Conservation (phyloP, 2,329 filamentous ascomycete species). For the Tothia fuscella region DNA sequence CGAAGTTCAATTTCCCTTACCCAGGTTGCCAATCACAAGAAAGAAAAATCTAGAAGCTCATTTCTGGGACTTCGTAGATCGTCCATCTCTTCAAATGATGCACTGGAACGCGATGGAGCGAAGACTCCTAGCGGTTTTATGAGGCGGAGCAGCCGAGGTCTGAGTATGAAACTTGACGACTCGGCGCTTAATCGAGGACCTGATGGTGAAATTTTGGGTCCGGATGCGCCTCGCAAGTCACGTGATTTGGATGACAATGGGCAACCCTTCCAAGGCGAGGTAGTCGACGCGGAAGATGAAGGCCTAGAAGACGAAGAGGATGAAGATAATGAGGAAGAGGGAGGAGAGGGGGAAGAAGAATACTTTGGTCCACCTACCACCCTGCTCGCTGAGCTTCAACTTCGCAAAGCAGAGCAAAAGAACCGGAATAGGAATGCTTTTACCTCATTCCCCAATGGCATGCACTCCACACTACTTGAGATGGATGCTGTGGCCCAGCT, state of each 20-base stretch:
- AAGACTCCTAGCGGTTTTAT: slow-evolving; percentile 28
- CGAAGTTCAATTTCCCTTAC: neutral
- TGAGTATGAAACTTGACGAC: slow-evolving; percentile 17
- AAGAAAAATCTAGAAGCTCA: slow-evolving; percentile 8
- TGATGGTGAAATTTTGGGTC: slow-evolving; percentile 5
- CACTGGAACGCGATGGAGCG: slow-evolving; percentile 20
- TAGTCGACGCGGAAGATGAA: slow-evolving; percentile 18
- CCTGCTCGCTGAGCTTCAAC: slow-evolving; percentile 78
- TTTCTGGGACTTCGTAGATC: slow-evolving; percentile 15
- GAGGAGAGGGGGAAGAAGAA: slow-evolving; percentile 23
- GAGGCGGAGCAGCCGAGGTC: slow-evolving; percentile 24
- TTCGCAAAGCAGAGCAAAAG: slow-evolving; percentile 82
- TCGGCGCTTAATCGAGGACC: slow-evolving; percentile 9
- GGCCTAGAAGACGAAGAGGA: slow-evolving; percentile 30
- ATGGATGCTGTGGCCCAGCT: slow-evolving; percentile 83
- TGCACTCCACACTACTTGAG: slow-evolving; percentile 81
- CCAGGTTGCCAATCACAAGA: neutral
- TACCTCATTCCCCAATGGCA: slow-evolving; percentile 56
- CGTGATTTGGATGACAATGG: slow-evolving; percentile 2
- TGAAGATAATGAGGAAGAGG: slow-evolving; percentile 30
- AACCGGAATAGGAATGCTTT: slow-evolving; percentile 60
- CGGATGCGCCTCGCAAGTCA: neutral
- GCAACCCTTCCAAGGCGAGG: slow-evolving; percentile 11
- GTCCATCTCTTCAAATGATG: slow-evolving; percentile 14
- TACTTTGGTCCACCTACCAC: slow-evolving; percentile 73